Base-by-base conservation (phyloP, 2,329 filamentous ascomycete species). In the Aureobasidium lini region DNA sequence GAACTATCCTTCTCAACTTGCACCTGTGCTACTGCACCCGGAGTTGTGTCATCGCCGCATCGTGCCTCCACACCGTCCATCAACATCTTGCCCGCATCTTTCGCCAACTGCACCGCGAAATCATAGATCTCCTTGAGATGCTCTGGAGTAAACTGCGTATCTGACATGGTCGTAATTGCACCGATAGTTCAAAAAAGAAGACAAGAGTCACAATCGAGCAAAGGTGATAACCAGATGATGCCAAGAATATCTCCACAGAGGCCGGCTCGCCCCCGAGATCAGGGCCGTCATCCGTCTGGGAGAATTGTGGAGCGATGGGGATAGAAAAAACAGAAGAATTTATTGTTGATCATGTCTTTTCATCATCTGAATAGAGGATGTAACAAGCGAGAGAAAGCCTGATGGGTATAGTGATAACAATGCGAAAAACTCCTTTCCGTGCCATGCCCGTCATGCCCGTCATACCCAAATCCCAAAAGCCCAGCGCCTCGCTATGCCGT, bases 31-130 rank as follows among this genome's bases (percentile, higher is more conserved):
- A 23, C 23, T 34, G 36, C 29, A 58, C 81, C 78, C 1, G 66
- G 66, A 16, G 36, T 32, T 13, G 6, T 36, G 61, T 78, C 72
- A 44, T 70, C 67, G 9, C 72, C 74, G 65, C 81, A 81, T 36
- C 85, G 79, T 63, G 77, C 70, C 63, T 81, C 77, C n/a, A 85
- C 82, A 11, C 82, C 84, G 49, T 84, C 79, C 69, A 88, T 81
- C 43, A 91, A 78, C 67, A 89, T 79, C 57, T 81, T 73, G 6
- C 88, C 88, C 0, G 87, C 88, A 73, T 85, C 80, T 67, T 87
- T 86, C 62, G 84, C 86, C 4, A 91, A 74, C 64, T 88, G 80
- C 32, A 90, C 71, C 1, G 88, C 86, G 69, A 91, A 91, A 18
- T 75, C 74, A 70, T 90, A 88, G 66, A 89, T 84, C 49, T 84